Base-by-base conservation (phyloP, 331 rosid genomes). In the Rhamnella rubrinervis region DNA sequence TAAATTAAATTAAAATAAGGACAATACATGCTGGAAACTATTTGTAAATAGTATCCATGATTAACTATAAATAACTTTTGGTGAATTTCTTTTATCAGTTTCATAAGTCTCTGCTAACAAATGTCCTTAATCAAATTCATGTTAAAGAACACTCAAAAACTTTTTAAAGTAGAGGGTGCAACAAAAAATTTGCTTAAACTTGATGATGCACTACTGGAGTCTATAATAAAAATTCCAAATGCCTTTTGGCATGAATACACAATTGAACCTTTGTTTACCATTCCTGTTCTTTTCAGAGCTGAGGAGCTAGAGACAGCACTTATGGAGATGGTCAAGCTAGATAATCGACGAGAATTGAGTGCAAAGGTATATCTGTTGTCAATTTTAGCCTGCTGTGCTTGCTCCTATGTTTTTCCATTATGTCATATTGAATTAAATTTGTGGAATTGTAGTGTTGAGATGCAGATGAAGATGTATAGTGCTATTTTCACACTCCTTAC, bases 271-370 rank as follows among this genome's bases (percentile, higher is more conserved):
- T 55, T 77, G 35, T 73, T 55, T 77, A 26, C 71, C 61, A 55
- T 72, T 76, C 62, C 21, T 66, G 20, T 79, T 40, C 44, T 66
- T 82, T 76, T 66, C 84, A 91, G 98, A 77, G 83, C 96, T 25
- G 92, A 93, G 79, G 98, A 91, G 83, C 85, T 93, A 61, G 97
- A 93, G 87, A 93, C 96, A 51, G 95, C 97, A 80, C 85, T 91
- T 6, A 77, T 87, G 96, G 98, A 93, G 81, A 84, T 85, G 86
- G 92, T 85, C 75, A 68, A 82, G 80, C 84, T 79, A 73, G 97
- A 93, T 80, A 91, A 93, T 72, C 86, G 86, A 55, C 86, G 76
- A 65, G 78, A 84, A 80, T 72, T 93, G 81, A 83, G 72, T 75
- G 92, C 96, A 76, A 88, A 77, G 97, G 98, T 91, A 91, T 68